Evolutionary conservation across 2,329 filamentous ascomycete genomes (phyloP), one percentile per base, ranked within the genome.

Genomic region (Hymenoscyphus fraxineus): DNA sequence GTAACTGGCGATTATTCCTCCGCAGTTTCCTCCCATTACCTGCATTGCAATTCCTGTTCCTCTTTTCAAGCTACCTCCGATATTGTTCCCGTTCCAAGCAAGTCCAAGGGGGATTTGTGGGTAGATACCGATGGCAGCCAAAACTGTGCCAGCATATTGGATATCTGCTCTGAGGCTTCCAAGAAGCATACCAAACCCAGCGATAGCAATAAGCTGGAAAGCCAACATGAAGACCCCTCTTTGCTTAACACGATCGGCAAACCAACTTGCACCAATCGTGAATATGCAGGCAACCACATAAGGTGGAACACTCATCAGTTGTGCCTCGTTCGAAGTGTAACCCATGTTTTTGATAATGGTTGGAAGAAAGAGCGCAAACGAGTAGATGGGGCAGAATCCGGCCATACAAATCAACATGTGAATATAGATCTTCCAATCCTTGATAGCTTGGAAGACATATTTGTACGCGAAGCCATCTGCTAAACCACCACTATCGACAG

Each of bases 1-100:
- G 66, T 81, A 83, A 4, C 79, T 77, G 1, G 82, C 78, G 59
- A 85, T 75, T 83, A 65, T 55, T 56, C 93, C 93, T 73, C 96
- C 96, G 56, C 97, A 80, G 73, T 97, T 97, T 19, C 93, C 93
- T 89, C 91, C 96, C 22, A 89, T 92, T 66, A 97, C 94, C 62
- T 96, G 89, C 69, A 96, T 87, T 0, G 93, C 93, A 1, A 97
- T 79, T 0, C 91, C 91, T 16, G 96, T 89, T 40, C 92, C 93
- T 47, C 93, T 86, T 80, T 97, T 97, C 77, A 96, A 94, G 6
- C 94, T 90, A n/a, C 93, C 90, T 76, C 96, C 93, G 40, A 88
- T 84, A 68, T 97, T 97, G 78, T 97, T 97, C 60, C 88, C 87
- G 31, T 88, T 82, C 93, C 93, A 97, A 1, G 88, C 87, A 67